phyloP scores from a whole-genome alignment of 345 rosid genomes.

The Brassica nigra region DNA sequence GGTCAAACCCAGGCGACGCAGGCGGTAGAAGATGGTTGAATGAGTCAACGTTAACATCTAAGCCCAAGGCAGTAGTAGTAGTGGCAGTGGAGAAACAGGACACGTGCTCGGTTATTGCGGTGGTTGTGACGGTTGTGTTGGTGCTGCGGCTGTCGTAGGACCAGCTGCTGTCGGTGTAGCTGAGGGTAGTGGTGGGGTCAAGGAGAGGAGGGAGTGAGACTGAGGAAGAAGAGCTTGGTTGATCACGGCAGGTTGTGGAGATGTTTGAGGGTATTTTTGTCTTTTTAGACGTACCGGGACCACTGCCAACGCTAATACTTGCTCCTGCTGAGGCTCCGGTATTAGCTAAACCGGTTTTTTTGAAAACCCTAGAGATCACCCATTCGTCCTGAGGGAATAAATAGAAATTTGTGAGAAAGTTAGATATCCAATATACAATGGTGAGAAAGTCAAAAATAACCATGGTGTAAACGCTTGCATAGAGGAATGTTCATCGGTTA shows the following conservation, averaged over 20 bases:
- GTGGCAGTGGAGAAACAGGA: constrained; percentile 99
- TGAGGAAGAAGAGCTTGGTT: constrained; percentile 71
- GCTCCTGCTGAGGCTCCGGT: constrained; percentile 33
- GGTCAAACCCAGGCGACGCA: constrained; percentile 32
- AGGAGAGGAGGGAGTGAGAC: constrained; percentile 83
- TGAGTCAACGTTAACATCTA: constrained; percentile 25
- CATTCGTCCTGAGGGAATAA: constrained; percentile 71
- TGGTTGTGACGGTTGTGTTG: constrained; percentile 51
- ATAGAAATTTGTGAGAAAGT: background rate
- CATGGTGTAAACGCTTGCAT: constrained; percentile 21
- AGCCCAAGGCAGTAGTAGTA: constrained; percentile 54
- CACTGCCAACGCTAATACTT: constrained; percentile 15
- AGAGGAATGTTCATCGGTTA: constrained; percentile 26
- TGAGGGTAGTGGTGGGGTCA: constrained; percentile 43
- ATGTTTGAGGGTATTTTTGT: constrained; percentile 39
- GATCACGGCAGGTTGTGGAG: constrained; percentile 45
- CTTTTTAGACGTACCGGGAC: constrained; percentile 48
- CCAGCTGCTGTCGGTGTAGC: constrained; percentile 56
- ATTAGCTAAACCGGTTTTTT: constrained; percentile 53
- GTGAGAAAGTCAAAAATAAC: background rate
- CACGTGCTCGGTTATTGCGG: constrained; percentile 81
- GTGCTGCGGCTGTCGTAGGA: constrained; percentile 69
- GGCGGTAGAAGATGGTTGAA: constrained; percentile 36
- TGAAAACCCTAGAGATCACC: constrained; percentile 93
- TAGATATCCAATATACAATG: background rate